Evolutionary conservation across 768 basidiomycete genomes (phyloP).

Genomic region (Rhodosporidiobolus sp.): DNA sequence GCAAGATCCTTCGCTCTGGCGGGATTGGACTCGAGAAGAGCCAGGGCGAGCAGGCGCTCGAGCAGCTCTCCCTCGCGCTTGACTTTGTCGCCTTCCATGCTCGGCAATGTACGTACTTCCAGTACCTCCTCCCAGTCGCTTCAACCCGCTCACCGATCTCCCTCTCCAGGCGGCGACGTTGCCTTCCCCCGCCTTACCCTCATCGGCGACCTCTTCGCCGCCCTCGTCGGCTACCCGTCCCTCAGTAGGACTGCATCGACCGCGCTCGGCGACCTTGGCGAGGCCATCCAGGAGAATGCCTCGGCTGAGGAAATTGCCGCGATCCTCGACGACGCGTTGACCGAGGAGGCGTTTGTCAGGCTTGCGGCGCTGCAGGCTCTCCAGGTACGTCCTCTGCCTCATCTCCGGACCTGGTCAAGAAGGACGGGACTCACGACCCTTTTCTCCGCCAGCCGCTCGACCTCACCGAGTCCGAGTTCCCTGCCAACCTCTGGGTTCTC

Average conservation of each 20-base stretch:
- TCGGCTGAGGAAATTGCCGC: slow-evolving; percentile 62
- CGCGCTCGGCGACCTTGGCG: slow-evolving; percentile 73
- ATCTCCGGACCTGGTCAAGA: neutral
- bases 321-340: slow-evolving; percentile 68
- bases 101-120: slow-evolving; percentile 45
- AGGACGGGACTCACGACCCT: no score
- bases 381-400: slow-evolving; percentile 58
- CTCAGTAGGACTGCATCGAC: slow-evolving; percentile 79
- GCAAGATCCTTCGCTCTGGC: slow-evolving; percentile 64
- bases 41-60: slow-evolving; percentile 66
- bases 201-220: slow-evolving; percentile 65
- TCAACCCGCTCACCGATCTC: neutral
- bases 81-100: slow-evolving; percentile 66
- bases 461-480: slow-evolving; percentile 90
- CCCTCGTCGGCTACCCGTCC: slow-evolving; percentile 72
- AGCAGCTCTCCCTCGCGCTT: slow-evolving; percentile 71
- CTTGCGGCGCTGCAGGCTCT: slow-evolving; percentile 86
- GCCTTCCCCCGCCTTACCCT: slow-evolving; percentile 71
- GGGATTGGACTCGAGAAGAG: slow-evolving; percentile 63
- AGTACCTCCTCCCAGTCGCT: neutral
- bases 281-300: slow-evolving; percentile 66
- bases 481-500: slow-evolving; percentile 78
- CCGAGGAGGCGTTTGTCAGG: slow-evolving; percentile 82
- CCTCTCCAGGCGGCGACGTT: slow-evolving; percentile 60
- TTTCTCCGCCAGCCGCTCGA: slow-evolving; percentile 69